Evolutionary conservation across 2,329 filamentous ascomycete genomes (phyloP).

Genomic region (Canariomyces notabilis): DNA sequence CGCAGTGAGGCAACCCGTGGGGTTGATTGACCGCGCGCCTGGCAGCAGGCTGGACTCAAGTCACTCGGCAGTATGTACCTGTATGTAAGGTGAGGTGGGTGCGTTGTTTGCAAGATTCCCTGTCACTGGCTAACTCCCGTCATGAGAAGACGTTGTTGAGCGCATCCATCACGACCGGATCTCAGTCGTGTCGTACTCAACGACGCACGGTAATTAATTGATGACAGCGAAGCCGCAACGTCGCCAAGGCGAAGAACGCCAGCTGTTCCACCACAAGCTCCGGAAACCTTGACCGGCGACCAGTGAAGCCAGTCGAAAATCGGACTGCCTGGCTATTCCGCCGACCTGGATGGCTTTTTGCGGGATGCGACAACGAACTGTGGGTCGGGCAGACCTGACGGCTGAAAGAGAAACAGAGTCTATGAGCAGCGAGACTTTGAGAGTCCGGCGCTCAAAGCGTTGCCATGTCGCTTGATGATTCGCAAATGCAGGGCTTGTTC

Average conservation of each 20-base stretch:
- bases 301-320: no score
- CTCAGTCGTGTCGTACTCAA: no score
- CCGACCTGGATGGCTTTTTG: no score
- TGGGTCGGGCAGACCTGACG: no score
- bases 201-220: neutral
- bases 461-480: constrained; percentile 8
- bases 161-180: no score
- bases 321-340: no score
- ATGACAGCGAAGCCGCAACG: neutral
- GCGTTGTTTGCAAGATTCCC: neutral
- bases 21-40: neutral
- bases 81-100: neutral
- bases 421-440: neutral
- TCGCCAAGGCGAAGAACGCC: constrained; percentile 15
- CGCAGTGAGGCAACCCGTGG: neutral
- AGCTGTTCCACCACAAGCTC: constrained; percentile 10
- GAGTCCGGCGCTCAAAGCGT: neutral
- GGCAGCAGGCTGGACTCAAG: no score
- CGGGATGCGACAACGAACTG: no score
- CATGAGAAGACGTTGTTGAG: neutral
- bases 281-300: neutral
- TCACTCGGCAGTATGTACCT: no score
- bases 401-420: neutral
- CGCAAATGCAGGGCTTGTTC: constrained; percentile 5
- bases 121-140: neutral